phyloP scores from a whole-genome alignment of 495 filamentous ascomycete species.

The Poronia punctata region DNA sequence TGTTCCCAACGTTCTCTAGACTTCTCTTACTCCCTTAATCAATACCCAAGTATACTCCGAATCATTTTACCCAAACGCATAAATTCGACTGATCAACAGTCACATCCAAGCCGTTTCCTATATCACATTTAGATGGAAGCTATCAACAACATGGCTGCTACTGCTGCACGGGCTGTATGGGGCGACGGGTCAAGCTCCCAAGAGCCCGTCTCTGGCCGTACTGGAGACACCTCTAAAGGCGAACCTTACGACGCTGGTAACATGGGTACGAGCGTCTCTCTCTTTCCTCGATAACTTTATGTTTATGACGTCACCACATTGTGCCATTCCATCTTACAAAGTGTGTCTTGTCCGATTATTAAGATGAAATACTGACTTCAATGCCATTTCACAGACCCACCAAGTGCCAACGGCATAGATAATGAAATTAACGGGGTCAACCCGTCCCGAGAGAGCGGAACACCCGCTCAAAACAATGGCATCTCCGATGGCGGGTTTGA shows the following conservation, averaged over 20 bases:
- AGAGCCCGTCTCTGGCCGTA: slow-evolving; percentile 48
- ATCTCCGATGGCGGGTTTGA: no score
- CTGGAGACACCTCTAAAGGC: slow-evolving; percentile 46
- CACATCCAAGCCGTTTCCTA: no score
- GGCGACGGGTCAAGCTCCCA: slow-evolving; percentile 32
- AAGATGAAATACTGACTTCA: slow-evolving; percentile 5
- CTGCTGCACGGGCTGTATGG: slow-evolving; percentile 45
- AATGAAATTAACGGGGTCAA: slow-evolving; percentile 4
- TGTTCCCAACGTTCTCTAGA: no score
- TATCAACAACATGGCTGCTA: slow-evolving; percentile 39
- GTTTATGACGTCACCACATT: slow-evolving; percentile 9
- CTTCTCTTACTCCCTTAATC: no score
- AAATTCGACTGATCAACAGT: no score
- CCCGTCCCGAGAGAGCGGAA: slow-evolving; percentile 1
- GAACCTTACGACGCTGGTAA: slow-evolving; percentile 56
- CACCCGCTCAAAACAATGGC: no score
- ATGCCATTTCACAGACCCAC: slow-evolving; percentile 8
- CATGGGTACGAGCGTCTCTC: slow-evolving; percentile 26
- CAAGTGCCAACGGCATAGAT: slow-evolving; percentile 9
- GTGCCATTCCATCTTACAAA: no score
- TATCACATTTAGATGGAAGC: no score
- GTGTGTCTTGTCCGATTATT: no score
- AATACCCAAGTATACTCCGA: no score
- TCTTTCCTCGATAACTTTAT: no score
- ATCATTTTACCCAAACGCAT: no score